A percentile compares a stretch with the other conserved stretches of the same genome.
Conservation (phyloP, 805 yeast genomes). For the Kodamaea lidongshanica region DNA sequence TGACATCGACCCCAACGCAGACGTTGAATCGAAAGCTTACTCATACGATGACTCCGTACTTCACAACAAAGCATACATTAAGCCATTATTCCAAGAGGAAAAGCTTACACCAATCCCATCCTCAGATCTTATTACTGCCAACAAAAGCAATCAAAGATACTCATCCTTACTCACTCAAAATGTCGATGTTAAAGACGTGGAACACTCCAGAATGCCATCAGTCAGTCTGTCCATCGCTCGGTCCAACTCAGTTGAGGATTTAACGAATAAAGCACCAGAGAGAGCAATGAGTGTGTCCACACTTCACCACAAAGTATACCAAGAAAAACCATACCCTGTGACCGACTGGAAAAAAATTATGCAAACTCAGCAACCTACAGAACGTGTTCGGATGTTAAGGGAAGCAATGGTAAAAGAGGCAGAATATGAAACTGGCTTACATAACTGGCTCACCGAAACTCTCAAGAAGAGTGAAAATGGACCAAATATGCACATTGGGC, state of each 20-base stretch:
- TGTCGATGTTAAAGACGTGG: background rate
- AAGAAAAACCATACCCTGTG: slow-evolving; percentile 22
- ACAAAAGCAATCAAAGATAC: slow-evolving; percentile 12
- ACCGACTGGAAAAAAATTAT: slow-evolving; percentile 39
- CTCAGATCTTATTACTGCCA: slow-evolving; percentile 6
- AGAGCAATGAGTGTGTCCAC: slow-evolving; percentile 3
- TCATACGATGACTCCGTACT: slow-evolving; percentile 21
- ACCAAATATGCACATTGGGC: slow-evolving; percentile 41
- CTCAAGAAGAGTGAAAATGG: slow-evolving; percentile 31
- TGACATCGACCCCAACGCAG: slow-evolving; percentile 5
- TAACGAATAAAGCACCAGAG: background rate
- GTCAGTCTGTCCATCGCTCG: too few relatives aligned
- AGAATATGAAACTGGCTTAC: slow-evolving; percentile 51
- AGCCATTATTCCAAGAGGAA: slow-evolving; percentile 23
- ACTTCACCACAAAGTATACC: slow-evolving; percentile 3
- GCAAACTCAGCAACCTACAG: slow-evolving; percentile 35
- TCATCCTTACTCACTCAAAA: slow-evolving; percentile 7
- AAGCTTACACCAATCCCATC: slow-evolving; percentile 18
- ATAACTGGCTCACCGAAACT: slow-evolving; percentile 48
- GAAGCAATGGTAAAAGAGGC: slow-evolving; percentile 39
- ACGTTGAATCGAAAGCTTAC: slow-evolving; percentile 1
- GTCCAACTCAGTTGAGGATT: slow-evolving; percentile 4
- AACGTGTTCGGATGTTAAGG: slow-evolving; percentile 36
- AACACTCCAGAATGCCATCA: too few relatives aligned
- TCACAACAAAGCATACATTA: slow-evolving; percentile 14